phyloP scores from a whole-genome alignment of 345 rosid genomes.

The Bruguiera gymnorhiza region DNA sequence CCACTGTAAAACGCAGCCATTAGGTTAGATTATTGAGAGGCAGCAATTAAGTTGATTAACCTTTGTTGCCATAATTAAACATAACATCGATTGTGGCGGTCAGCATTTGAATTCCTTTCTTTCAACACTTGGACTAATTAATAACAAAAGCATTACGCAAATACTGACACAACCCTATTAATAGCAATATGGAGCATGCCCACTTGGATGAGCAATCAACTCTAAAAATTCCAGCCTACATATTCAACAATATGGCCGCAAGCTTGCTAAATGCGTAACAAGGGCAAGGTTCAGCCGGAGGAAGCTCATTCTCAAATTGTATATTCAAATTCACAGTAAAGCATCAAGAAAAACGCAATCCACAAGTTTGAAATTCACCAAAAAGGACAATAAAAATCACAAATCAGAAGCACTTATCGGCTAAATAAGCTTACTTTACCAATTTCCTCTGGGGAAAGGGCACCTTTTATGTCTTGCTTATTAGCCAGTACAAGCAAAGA shows the following conservation, averaged over 20 bases:
- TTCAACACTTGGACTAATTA: no score
- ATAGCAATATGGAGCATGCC: no score
- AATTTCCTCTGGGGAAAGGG: constrained; percentile 77
- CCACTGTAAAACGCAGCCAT: no score
- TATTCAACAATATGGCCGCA: background rate
- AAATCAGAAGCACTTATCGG: background rate
- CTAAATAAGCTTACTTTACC: constrained; percentile 55
- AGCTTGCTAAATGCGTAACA: background rate
- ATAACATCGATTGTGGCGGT: no score
- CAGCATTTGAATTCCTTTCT: no score
- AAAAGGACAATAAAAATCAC: background rate
- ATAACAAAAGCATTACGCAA: no score
- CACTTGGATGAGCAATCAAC: no score
- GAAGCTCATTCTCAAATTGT: background rate
- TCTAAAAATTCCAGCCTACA: no score
- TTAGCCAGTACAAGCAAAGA: constrained; percentile 81
- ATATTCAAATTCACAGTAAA: background rate
- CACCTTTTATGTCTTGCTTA: constrained; percentile 89
- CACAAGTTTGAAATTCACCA: background rate
- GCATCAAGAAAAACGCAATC: background rate
- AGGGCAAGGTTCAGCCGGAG: background rate
- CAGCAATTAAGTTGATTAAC: no score
- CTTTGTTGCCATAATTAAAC: no score
- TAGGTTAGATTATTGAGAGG: no score
- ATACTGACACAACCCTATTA: no score